Evolutionary conservation across 2,329 filamentous ascomycete genomes (phyloP).

Genomic region (Ambrosiella xylebori): DNA sequence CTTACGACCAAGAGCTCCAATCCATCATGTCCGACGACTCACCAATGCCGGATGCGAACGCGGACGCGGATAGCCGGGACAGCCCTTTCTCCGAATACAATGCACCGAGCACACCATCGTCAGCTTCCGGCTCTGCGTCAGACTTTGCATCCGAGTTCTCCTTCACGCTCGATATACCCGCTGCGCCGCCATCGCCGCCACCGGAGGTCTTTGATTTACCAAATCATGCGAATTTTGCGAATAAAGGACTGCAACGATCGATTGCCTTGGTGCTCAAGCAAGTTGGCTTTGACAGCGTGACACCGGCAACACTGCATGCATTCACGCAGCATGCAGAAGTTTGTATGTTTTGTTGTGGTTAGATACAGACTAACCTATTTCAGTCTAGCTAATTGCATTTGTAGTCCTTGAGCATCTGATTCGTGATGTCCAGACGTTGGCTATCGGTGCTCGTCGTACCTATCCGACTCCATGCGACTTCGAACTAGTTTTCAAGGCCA

Average conservation of each 20-base stretch:
- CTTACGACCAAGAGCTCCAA: not conserved
- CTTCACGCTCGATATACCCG: not conserved
- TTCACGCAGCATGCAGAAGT: slow-evolving; percentile 38
- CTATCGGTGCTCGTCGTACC: slow-evolving; percentile 33
- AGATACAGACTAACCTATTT: too few species aligned
- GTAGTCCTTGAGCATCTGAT: slow-evolving; percentile 33
- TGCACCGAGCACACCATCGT: not conserved
- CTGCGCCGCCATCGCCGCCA: not conserved
- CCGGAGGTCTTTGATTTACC: not conserved
- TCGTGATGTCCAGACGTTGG: slow-evolving; percentile 29
- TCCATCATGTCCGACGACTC: not conserved
- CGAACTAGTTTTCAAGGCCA: slow-evolving; percentile 31
- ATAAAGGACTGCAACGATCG: slow-evolving; percentile 33
- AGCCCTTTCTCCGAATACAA: not conserved
- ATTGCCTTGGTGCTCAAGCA: slow-evolving; percentile 38
- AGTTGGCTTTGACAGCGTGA: slow-evolving; percentile 40
- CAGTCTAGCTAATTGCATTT: not conserved
- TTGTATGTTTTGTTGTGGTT: slow-evolving; percentile 27
- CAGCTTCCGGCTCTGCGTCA: not conserved
- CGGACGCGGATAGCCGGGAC: not conserved
- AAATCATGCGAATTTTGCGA: slow-evolving; percentile 14
- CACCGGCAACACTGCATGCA: slow-evolving; percentile 39
- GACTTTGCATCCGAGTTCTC: not conserved
- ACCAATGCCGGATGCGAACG: not conserved
- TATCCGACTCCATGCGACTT: slow-evolving; percentile 40